These are phyloP conservation scores for Metarhizium anisopliae DNA, from an alignment of 2,329 filamentous ascomycete genomes.

Conservation along the genomic window DNA sequence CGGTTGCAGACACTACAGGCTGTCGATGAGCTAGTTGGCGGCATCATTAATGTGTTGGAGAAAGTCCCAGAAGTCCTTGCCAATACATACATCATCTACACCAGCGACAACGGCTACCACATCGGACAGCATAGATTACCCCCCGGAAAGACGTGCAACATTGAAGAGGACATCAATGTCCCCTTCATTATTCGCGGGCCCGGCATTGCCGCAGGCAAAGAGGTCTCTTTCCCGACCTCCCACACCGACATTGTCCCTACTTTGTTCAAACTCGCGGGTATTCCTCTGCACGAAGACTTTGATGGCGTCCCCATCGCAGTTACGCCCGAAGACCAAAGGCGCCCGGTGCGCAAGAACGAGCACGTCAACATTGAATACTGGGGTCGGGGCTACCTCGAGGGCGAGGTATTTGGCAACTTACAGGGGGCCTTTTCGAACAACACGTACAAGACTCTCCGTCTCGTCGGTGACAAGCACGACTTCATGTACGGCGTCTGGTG, in stretches of 20 bases:
- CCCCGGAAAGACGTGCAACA: slow-evolving; percentile 49
- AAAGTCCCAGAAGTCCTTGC: slow-evolving; percentile 48
- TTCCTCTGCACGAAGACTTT: slow-evolving; percentile 37
- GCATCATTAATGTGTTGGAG: slow-evolving; percentile 33
- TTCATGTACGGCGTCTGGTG: slow-evolving; percentile 57
- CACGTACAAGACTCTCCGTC: slow-evolving; percentile 53
- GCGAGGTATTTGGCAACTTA: slow-evolving; percentile 15
- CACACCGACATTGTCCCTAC: slow-evolving; percentile 59
- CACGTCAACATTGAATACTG: slow-evolving; percentile 52
- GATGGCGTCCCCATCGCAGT: slow-evolving; percentile 46
- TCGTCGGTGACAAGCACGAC: slow-evolving; percentile 45
- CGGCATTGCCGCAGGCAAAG: slow-evolving; percentile 30
- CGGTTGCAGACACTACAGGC: slow-evolving; percentile 43
- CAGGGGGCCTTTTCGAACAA: slow-evolving; percentile 28
- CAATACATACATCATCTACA: slow-evolving; percentile 51
- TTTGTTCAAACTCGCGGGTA: slow-evolving; percentile 36
- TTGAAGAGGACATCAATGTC: slow-evolving; percentile 51
- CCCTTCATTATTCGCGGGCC: slow-evolving; percentile 49
- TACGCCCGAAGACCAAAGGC: slow-evolving; percentile 15
- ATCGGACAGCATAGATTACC: slow-evolving; percentile 49
- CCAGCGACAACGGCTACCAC: slow-evolving; percentile 53
- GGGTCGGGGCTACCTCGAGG: slow-evolving; percentile 34
- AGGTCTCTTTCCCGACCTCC: slow-evolving; percentile 40
- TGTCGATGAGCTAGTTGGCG: slow-evolving; percentile 46
- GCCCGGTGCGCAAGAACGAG: slow-evolving; percentile 30